phyloP scores from a whole-genome alignment of 2,329 filamentous ascomycete species.

The Reticulascus tulasneorum region DNA sequence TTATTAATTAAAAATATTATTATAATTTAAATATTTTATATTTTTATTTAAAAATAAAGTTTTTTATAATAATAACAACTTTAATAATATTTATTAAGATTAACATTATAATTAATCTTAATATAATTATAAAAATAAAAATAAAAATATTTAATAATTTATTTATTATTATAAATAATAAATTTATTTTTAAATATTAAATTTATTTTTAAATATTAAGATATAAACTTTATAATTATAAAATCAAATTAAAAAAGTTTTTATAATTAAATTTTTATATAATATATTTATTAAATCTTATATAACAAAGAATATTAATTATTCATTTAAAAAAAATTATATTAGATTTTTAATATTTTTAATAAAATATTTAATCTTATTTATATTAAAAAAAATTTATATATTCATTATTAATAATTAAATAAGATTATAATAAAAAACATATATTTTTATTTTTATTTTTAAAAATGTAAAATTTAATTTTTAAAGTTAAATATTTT shows the following conservation, averaged over 20 bases:
- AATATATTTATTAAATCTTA: neutral
- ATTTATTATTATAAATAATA: constrained; percentile 1
- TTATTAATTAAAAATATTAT: neutral
- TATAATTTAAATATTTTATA: neutral
- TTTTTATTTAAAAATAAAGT: neutral
- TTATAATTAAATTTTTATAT: neutral
- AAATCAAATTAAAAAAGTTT: neutral
- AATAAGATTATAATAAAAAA: neutral
- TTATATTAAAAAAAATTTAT: neutral
- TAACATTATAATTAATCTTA: neutral
- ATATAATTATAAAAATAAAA: neutral
- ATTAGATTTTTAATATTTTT: neutral
- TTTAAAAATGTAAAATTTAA: neutral
- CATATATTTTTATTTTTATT: neutral
- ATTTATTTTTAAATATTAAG: constrained; percentile 2
- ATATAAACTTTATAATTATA: neutral
- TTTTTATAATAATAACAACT: neutral
- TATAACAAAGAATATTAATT: neutral
- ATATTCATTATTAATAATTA: no score
- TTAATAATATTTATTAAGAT: neutral
- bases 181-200: constrained; percentile 4
- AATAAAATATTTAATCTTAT: neutral
- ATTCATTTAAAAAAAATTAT: neutral
- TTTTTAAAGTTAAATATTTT: constrained; percentile 1
- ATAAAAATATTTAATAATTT: neutral